Evolutionary conservation across 2,329 filamentous ascomycete genomes (phyloP).

Genomic region (Fonsecaea multimorphosa): DNA sequence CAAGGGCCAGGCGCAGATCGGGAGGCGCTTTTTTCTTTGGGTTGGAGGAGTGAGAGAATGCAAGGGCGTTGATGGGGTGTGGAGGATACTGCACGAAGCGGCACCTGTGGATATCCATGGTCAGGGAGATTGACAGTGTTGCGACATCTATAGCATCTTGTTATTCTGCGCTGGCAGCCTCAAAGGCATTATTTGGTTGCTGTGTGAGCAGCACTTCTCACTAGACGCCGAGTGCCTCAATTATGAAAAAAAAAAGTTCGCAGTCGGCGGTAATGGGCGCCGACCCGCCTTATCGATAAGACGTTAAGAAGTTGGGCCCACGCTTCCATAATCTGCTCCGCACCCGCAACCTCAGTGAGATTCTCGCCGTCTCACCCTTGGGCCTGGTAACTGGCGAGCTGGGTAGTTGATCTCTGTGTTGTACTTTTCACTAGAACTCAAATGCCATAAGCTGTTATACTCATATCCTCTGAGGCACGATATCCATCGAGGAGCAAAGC

Average conservation of each 20-base stretch:
- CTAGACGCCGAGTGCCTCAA: neutral
- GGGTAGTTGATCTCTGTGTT: too few species aligned
- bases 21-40: conserved; percentile 61
- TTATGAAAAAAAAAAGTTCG: conserved; percentile 4
- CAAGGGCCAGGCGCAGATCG: conserved; percentile 77
- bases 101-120: conserved; percentile 95
- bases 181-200: neutral
- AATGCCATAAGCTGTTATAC: neutral
- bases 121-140: neutral
- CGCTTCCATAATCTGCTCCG: neutral
- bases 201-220: neutral
- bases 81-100: conserved; percentile 93
- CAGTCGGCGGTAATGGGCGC: conserved; percentile 17
- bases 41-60: conserved; percentile 79
- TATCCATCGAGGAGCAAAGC: neutral
- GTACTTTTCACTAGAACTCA: neutral
- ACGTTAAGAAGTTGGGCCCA: neutral
- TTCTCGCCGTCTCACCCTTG: neutral
- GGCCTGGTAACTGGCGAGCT: neutral
- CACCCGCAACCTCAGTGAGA: neutral
- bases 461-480: neutral
- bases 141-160: neutral
- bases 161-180: neutral
- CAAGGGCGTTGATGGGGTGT: conserved; percentile 89
- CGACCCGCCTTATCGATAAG: conserved; percentile 22